Conservation (phyloP, 768 basidiomycete species). For the Suillus americanus region DNA sequence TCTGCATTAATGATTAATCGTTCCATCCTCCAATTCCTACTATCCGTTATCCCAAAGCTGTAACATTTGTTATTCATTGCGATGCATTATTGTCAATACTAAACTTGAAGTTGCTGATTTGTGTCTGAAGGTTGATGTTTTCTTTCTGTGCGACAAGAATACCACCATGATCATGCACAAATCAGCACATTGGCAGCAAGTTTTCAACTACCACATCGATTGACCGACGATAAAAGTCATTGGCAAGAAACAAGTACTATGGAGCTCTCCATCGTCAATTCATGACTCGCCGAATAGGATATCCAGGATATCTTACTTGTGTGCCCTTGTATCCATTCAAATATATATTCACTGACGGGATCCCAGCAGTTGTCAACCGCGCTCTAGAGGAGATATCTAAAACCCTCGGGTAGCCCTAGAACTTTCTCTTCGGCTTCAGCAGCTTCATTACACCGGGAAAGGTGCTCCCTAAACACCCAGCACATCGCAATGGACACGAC, state of each 20-base stretch:
- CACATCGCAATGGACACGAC: slow-evolving; percentile 49
- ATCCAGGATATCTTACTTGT: not conserved
- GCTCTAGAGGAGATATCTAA: slow-evolving; percentile 44
- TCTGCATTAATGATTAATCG: too few species aligned
- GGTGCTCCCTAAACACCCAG: slow-evolving; percentile 44
- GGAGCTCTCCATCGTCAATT: not conserved
- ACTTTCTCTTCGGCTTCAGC: slow-evolving; percentile 38
- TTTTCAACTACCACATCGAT: not conserved
- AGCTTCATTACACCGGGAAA: slow-evolving; percentile 39
- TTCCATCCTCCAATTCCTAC: too few species aligned
- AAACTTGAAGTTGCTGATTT: too few species aligned
- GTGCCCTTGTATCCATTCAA: too few species aligned
- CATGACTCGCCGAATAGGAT: not conserved
- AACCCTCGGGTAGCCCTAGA: slow-evolving; percentile 34
- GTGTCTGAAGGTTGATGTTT: too few species aligned
- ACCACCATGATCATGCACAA: too few species aligned
- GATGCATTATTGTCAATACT: too few species aligned
- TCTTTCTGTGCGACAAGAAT: too few species aligned
- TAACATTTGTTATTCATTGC: not conserved
- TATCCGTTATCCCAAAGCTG: too few species aligned
- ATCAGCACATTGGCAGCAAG: too few species aligned
- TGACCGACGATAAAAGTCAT: too few species aligned
- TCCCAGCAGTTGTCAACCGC: too few species aligned
- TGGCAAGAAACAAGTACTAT: not conserved
- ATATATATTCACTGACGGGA: not conserved